Evolutionary conservation across 2,329 filamentous ascomycete species (phyloP).

Genomic region (Lizonia empirigonia): DNA sequence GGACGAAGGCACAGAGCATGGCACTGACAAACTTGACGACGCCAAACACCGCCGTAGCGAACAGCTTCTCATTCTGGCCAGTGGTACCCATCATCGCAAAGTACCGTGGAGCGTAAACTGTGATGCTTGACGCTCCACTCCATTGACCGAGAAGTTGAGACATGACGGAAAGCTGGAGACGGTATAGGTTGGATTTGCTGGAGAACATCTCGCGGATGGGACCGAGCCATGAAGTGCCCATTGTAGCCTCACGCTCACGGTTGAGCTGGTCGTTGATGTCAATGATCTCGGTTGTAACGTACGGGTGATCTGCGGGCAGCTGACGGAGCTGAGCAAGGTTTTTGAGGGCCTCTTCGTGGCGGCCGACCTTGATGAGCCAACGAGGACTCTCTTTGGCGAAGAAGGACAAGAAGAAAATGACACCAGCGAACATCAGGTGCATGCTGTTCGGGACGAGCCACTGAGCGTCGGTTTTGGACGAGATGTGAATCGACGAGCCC

Average conservation of each 20-base stretch:
- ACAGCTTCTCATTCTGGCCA: conserved; percentile 70
- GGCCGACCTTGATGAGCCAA: conserved; percentile 69
- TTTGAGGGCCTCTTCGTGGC: conserved; percentile 62
- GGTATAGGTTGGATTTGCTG: conserved; percentile 72
- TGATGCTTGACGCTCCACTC: conserved; percentile 75
- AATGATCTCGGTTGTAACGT: conserved; percentile 65
- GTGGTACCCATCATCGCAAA: conserved; percentile 74
- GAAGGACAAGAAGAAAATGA: conserved; percentile 73
- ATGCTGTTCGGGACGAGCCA: conserved; percentile 74
- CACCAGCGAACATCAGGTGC: conserved; percentile 76
- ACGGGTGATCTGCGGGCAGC: conserved; percentile 64
- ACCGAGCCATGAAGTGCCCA: conserved; percentile 67
- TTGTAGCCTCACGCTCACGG: conserved; percentile 73
- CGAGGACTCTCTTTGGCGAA: conserved; percentile 73
- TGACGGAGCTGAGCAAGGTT: conserved; percentile 65
- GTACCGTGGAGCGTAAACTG: conserved; percentile 76
- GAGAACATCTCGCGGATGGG: conserved; percentile 72
- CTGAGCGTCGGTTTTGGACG: conserved; percentile 49
- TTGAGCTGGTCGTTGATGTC: conserved; percentile 70
- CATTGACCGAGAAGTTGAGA: conserved; percentile 76
- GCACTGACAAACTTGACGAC: conserved; percentile 68
- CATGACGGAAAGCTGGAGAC: conserved; percentile 70
- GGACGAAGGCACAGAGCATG: conserved; percentile 73
- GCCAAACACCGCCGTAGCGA: conserved; percentile 77
- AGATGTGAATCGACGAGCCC: conserved; percentile 60